Base-by-base conservation (phyloP, 495 filamentous ascomycete genomes). In the Hypoxylon rickii region DNA sequence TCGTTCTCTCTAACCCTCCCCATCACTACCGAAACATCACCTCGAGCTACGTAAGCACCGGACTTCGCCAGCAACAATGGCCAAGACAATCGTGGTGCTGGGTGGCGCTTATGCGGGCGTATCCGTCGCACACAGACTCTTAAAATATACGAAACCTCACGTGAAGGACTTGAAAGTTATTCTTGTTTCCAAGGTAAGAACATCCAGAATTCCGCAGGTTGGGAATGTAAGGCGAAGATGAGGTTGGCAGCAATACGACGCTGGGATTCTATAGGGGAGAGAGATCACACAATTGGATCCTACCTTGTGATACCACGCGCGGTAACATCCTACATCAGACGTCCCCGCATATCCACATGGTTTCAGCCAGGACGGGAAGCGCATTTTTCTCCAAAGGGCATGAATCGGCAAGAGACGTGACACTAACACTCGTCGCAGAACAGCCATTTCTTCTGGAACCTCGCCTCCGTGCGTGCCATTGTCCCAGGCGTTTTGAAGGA, bases 391-490 rank as follows among this genome's bases (percentile, higher is more conserved):
- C 40, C 8, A 39, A 39, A n/a, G 32, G 34, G 10, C 10, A 19
- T 6, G n/a, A 12, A 37, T 37, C 17, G 41, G 18, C 31, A 31
- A 55, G 36, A 55, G 31, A 37, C 21, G 15, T 33, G 40, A 43
- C 40, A 37, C 63, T 71, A 33, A 73, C 11, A 11, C 61, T 68
- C 21, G 13, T 34, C n/a, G 10, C 43, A 78, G 74, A 79, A 76
- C 51, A 75, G 71, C 36, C 76, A 84, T 53, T 75, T 86, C 58
- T 85, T 71, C 73, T 84, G 76, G 73, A 84, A 82, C 48, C 8
- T 83, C 12, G 82, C 78, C 16, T 68, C 82, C 1, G 76, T 83
- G 11, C 80, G 83, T 24, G 75, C 79, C 63, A 69, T 84, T 41
- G 69, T 81, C 33, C 76, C 77, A 11, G 78, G 76, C 15, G 49